Base-by-base conservation (phyloP, 2,329 filamentous ascomycete species). In the Fusarium armeniacum region DNA sequence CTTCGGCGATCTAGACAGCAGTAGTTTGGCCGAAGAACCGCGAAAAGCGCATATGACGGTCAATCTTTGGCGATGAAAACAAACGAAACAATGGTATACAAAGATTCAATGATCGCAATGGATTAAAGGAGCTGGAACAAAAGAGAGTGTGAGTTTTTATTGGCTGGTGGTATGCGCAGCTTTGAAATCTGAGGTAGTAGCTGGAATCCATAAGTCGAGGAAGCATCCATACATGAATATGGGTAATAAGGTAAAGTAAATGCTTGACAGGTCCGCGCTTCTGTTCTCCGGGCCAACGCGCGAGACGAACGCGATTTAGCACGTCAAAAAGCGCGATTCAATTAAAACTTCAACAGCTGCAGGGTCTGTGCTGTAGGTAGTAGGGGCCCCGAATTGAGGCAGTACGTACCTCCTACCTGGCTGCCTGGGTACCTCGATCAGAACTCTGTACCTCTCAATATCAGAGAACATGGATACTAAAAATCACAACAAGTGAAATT, bases 1-100 rank as follows among this genome's bases (percentile, higher is more conserved):
- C 79, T 69, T 70, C 58, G 77, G 78, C 80, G 73, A 80, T 79
- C 80, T 81, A 77, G 74, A 79, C 75, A 78, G 77, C 78, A 74
- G 73, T 63, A 54, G 71, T 68, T 70, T 67, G 75, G 75, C 76
- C 70, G 64, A 57, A 62, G 51, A 71, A 68, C 69, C 63, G 55
- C 56, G 59, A 64, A 55, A 66, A 63, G 64, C 52, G 62, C 73
- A 75, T 75, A 51, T 69, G 64, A 62, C 52, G 66, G 50, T 45
- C 44, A 44, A 58, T 52, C 40, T 40, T 33, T 26, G 47, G 51
- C 43, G 56, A 47, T 47, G 56, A 44, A 43, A 50, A 49, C 24
- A 52, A 26, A 40, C 20, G 38, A 56, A 54, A 54, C 38, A 55
- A 26, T 16, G 18, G 46, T 43, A 56, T 13, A 57, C 45, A 50